Percentiles rank a stretch among this genome's conserved stretches.
Conservation (phyloP, 192 early-diverging fungal genomes). For the Podila epigama region DNA sequence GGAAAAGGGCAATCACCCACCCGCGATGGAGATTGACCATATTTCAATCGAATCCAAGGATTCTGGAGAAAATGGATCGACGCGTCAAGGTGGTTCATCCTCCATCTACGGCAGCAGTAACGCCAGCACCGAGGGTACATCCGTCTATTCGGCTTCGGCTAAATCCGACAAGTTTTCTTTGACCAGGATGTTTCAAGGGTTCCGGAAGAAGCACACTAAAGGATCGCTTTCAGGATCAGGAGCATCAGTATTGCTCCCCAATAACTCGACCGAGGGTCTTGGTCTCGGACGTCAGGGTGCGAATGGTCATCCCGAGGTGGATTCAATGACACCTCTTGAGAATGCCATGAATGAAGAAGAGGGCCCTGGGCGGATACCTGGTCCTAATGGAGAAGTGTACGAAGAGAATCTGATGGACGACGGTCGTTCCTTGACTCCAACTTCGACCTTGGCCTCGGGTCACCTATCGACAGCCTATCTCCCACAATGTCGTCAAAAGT, state of each 20-base stretch:
- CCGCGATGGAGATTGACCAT: neutral
- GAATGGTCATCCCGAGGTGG: neutral
- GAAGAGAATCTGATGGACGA: neutral
- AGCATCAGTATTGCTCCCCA: constrained; percentile 1
- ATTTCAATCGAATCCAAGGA: constrained; percentile 33
- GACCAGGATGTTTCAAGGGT: constrained; percentile 42
- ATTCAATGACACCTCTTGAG: neutral
- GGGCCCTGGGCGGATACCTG: neutral
- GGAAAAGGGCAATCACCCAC: neutral
- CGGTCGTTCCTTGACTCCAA: neutral
- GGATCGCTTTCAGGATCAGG: constrained; percentile 27
- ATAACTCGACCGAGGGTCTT: constrained; percentile 5
- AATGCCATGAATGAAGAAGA: constrained; percentile 10
- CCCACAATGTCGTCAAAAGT: constrained; percentile 21
- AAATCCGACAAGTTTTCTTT: constrained; percentile 39
- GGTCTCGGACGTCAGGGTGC: neutral
- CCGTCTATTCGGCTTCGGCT: neutral
- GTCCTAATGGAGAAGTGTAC: neutral
- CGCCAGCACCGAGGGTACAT: constrained; percentile 1
- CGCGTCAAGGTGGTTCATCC: neutral
- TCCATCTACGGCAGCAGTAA: constrained; percentile 17
- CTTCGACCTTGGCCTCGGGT: neutral
- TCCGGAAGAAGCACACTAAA: constrained; percentile 43
- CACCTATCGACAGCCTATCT: constrained; percentile 1
- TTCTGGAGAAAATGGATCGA: constrained; percentile 40